phyloP scores from a whole-genome alignment of 768 basidiomycete genomes.

The Kwoniella bestiolae region DNA sequence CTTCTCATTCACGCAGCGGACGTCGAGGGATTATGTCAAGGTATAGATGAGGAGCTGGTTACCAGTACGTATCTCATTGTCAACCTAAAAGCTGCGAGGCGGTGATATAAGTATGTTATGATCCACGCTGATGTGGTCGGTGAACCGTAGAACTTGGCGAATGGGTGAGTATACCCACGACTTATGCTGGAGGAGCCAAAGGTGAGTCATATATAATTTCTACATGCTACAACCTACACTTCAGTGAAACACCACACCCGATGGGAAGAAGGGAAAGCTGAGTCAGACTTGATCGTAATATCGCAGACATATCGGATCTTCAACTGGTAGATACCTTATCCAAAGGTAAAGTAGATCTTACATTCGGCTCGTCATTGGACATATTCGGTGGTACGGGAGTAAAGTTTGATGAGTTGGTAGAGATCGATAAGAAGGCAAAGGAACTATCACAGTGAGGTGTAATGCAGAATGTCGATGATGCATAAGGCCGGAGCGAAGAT shows the following conservation, averaged over 20 bases:
- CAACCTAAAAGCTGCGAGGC: background rate
- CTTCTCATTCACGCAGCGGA: constrained; percentile 98
- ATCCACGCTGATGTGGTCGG: background rate
- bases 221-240: too few species aligned
- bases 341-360: constrained; percentile 80
- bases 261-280: too few species aligned
- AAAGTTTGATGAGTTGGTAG: constrained; percentile 60
- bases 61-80: constrained; percentile 61
- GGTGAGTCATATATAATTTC: constrained; percentile 60
- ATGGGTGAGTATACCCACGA: constrained; percentile 89
- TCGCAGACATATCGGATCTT: constrained; percentile 81
- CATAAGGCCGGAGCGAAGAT: too few species aligned
- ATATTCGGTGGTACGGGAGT: constrained; percentile 62
- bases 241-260: too few species aligned
- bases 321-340: constrained; percentile 79
- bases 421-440: constrained; percentile 52
- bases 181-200: constrained; percentile 96
- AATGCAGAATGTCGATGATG: background rate
- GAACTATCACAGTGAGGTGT: background rate
- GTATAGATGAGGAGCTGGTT: constrained; percentile 90
- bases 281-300: too few species aligned
- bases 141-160: constrained; percentile 72
- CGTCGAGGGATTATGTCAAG: constrained; percentile 94
- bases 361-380: constrained; percentile 76
- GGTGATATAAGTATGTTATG: too few species aligned